phyloP scores from a whole-genome alignment of 805 yeast genomes.

The Yarrowia porcina region DNA sequence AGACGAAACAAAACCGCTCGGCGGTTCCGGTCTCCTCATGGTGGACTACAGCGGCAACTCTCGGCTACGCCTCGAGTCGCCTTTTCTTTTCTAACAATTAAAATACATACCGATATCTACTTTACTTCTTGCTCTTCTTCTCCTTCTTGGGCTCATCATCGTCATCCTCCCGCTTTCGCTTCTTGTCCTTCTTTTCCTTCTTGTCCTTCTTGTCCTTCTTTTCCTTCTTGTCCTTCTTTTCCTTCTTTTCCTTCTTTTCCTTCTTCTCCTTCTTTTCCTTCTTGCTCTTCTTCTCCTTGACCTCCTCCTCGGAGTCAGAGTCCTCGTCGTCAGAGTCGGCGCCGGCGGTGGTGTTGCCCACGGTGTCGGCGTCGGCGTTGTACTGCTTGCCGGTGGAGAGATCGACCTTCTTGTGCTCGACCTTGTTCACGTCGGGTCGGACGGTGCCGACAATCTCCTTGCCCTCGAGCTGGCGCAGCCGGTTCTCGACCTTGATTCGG shows the following conservation, averaged over 20 bases:
- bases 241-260: constrained; percentile 37
- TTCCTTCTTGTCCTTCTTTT: constrained; percentile 37
- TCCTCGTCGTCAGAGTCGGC: constrained; percentile 62
- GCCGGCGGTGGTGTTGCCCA: constrained; percentile 63
- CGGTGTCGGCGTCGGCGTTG: constrained; percentile 92
- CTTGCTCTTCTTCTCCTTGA: constrained; percentile 36
- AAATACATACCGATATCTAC: constrained; percentile 1
- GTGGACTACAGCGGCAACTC: neutral
- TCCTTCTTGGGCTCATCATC: constrained; percentile 37
- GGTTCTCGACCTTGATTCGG: constrained; percentile 88
- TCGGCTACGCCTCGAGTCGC: neutral
- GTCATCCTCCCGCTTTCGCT: constrained; percentile 35
- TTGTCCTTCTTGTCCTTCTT: constrained; percentile 37
- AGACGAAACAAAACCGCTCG: too few relatives aligned
- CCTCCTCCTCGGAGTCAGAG: constrained; percentile 29
- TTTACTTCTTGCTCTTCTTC: constrained; percentile 34
- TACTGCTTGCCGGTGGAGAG: constrained; percentile 81
- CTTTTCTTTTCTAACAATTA: constrained; percentile 1
- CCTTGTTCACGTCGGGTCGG: constrained; percentile 64
- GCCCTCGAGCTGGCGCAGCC: constrained; percentile 94
- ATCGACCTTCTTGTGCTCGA: constrained; percentile 78
- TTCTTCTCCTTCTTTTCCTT: constrained; percentile 31
- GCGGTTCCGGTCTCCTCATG: too few relatives aligned
- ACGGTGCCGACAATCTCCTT: constrained; percentile 85
- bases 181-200: constrained; percentile 36